These are phyloP conservation scores for Boletus eberwhitei DNA, from an alignment of 768 basidiomycete genomes.

Conservation along the genomic window DNA sequence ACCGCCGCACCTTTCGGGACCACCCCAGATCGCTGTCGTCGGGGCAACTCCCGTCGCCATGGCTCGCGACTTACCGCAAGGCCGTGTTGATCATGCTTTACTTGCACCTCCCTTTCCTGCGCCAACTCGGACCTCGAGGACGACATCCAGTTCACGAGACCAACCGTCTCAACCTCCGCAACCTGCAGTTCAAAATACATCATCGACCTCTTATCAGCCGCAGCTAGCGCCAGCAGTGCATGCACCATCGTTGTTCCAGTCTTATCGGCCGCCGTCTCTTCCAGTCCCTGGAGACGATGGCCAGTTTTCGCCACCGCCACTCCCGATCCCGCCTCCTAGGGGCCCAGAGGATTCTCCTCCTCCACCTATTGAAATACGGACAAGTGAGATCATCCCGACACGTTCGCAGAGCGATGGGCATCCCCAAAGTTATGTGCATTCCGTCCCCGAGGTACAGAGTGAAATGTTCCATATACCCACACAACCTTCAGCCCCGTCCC, in stretches of 20 bases:
- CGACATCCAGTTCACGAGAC: conserved; percentile 23
- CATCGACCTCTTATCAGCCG: conserved; percentile 16
- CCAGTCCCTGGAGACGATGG: conserved; percentile 12
- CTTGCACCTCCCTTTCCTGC: conserved; percentile 29
- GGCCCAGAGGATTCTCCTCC: conserved; percentile 20
- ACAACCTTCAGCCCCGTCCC: background rate
- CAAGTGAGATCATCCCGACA: conserved; percentile 24
- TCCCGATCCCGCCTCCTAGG: conserved; percentile 30
- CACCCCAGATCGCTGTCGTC: conserved; percentile 31
- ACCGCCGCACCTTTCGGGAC: conserved; percentile 11
- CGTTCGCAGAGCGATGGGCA: conserved; percentile 12
- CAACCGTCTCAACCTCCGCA: conserved; percentile 15
- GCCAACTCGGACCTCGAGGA: conserved; percentile 24
- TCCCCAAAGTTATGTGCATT: background rate
- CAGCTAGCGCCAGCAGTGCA: conserved; percentile 4
- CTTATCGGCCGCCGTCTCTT: conserved; percentile 22
- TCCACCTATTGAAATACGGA: conserved; percentile 22
- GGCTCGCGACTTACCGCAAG: conserved; percentile 22
- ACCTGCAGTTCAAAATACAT: conserved; percentile 6
- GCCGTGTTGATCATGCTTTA: conserved; percentile 20
- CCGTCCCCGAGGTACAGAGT: conserved; percentile 16
- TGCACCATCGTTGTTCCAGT: conserved; percentile 24
- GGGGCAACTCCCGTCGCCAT: conserved; percentile 26
- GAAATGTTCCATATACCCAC: conserved; percentile 26
- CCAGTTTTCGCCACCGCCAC: conserved; percentile 28